Percentiles rank a stretch among this genome's conserved stretches.
Conservation (phyloP, 1,139 yeast species). For the Wickerhamiella pararugosa region DNA sequence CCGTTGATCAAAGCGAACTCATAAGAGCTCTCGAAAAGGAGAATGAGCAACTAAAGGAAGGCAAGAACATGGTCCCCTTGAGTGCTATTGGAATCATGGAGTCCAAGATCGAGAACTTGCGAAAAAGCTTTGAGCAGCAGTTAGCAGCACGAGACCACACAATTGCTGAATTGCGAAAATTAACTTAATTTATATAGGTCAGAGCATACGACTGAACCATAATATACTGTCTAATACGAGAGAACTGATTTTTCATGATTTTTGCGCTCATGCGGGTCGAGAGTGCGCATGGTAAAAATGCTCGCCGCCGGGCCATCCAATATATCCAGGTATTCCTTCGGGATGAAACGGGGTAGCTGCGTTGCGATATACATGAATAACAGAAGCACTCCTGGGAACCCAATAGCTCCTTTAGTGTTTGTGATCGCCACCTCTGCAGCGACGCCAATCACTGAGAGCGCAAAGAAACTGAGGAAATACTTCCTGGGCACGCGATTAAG, state of each 20-base stretch:
- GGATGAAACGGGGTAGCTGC: conserved; percentile 48
- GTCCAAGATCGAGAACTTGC: no score
- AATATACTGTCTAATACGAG: no score
- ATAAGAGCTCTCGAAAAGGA: no score
- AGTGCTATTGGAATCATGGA: no score
- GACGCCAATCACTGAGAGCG: conserved; percentile 49
- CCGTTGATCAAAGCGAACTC: no score
- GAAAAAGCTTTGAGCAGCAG: no score
- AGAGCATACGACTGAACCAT: no score
- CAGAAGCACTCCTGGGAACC: conserved; percentile 78
- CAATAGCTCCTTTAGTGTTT: conserved; percentile 80
- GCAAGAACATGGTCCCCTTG: no score
- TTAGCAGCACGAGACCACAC: no score
- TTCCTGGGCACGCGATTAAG: conserved; percentile 21
- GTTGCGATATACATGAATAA: conserved; percentile 48
- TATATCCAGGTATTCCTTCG: conserved; percentile 40
- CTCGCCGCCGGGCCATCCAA: conserved; percentile 69
- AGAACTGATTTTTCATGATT: not conserved
- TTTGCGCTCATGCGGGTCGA: conserved; percentile 8
- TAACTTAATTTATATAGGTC: no score
- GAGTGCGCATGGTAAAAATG: conserved; percentile 30
- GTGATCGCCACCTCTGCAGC: conserved; percentile 77
- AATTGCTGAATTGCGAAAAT: no score
- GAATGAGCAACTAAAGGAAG: no score
- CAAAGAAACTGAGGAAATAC: conserved; percentile 39